These are phyloP conservation scores for Kwoniella heveanensis DNA, from an alignment of 768 basidiomycete species.

Conservation along the genomic window DNA sequence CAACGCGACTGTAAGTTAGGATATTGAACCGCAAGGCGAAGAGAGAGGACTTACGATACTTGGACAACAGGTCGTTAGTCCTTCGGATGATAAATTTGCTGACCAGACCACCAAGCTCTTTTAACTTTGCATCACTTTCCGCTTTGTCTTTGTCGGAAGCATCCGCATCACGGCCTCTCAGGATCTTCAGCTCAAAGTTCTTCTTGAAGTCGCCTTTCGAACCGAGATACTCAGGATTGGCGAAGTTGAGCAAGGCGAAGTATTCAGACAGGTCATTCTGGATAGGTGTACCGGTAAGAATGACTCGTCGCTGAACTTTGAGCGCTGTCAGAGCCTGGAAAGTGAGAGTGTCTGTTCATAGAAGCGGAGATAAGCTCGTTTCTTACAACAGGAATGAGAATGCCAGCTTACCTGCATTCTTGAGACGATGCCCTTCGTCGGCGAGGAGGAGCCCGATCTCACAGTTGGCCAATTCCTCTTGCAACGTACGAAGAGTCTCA, in stretches of 20 bases:
- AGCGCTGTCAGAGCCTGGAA: slow-evolving; percentile 80
- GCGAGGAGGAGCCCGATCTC: slow-evolving; percentile 89
- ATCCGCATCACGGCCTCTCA: slow-evolving; percentile 84
- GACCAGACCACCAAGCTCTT: slow-evolving; percentile 82
- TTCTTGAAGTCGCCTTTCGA: slow-evolving; percentile 87
- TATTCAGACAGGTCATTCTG: slow-evolving; percentile 94
- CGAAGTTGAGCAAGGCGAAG: slow-evolving; percentile 88
- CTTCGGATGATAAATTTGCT: slow-evolving; percentile 92
- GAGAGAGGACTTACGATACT: slow-evolving; percentile 70
- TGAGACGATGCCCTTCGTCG: slow-evolving; percentile 94
- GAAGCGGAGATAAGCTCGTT: neutral
- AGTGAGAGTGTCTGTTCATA: slow-evolving; percentile 71
- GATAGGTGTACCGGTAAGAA: slow-evolving; percentile 90
- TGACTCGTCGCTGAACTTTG: slow-evolving; percentile 85
- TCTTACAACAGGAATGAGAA: neutral
- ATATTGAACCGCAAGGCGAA: neutral
- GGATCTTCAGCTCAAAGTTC: slow-evolving; percentile 89
- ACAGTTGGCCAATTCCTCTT: slow-evolving; percentile 73
- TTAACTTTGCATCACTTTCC: slow-evolving; percentile 84
- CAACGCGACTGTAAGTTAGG: neutral
- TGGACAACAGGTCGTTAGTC: slow-evolving; percentile 90
- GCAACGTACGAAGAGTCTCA: slow-evolving; percentile 83
- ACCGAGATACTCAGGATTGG: slow-evolving; percentile 86
- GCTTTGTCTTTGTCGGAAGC: slow-evolving; percentile 77
- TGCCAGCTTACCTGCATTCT: slow-evolving; percentile 76